Percentiles rank a stretch among this genome's conserved stretches.
Evolutionary conservation across 495 filamentous ascomycete species (phyloP).

Genomic region (Penicillium macrosclerotiorum): DNA sequence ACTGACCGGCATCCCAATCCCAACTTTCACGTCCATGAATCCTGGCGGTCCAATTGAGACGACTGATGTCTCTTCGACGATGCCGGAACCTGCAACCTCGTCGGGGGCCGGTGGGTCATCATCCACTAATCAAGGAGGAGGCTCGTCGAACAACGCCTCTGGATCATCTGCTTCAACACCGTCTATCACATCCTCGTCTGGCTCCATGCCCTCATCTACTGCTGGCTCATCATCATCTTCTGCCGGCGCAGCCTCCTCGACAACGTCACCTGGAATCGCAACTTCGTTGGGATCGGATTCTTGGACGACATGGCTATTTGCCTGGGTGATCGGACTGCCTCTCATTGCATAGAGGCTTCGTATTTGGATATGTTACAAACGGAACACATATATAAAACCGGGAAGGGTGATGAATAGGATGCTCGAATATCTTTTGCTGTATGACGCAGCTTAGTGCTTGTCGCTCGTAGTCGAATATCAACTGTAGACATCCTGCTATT

Average conservation of each 20-base stretch:
- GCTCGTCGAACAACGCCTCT: neutral
- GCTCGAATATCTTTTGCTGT: too few species aligned
- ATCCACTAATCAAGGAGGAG: too few species aligned
- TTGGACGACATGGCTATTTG: neutral
- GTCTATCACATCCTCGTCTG: neutral
- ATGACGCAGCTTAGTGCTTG: too few species aligned
- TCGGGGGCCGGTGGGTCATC: neutral
- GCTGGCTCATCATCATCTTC: neutral
- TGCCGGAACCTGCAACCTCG: neutral
- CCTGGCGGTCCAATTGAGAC: constrained; percentile 1
- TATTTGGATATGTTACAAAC: too few species aligned
- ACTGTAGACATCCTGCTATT: too few species aligned
- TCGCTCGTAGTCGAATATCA: too few species aligned
- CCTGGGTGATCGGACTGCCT: neutral
- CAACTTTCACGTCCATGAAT: neutral
- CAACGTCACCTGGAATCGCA: neutral
- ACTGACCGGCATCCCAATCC: neutral
- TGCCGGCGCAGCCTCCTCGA: neutral
- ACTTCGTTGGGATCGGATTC: neutral
- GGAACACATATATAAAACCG: too few species aligned
- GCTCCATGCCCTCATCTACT: neutral
- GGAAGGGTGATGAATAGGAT: too few species aligned
- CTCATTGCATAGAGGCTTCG: neutral
- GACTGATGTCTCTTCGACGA: neutral
- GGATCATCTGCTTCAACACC: neutral